Percentiles rank a stretch among this genome's conserved stretches.
Evolutionary conservation across 2,329 filamentous ascomycete genomes (phyloP).

Genomic region (Elsinoe necatrix): DNA sequence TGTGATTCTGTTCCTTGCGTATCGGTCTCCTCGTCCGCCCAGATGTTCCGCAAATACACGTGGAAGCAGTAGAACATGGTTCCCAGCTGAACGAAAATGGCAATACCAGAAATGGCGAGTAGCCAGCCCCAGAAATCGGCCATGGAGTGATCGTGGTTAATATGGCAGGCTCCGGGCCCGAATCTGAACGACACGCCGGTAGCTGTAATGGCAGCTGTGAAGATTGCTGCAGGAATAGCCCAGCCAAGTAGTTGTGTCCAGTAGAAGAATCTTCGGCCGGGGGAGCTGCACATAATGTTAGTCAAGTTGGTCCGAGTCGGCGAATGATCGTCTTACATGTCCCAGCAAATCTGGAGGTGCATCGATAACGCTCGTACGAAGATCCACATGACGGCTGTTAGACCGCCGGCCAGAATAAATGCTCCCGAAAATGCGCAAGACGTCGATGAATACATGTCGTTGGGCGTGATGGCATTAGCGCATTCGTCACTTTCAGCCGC

Average conservation of each 20-base stretch:
- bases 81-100: conserved; percentile 70
- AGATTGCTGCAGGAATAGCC: conserved; percentile 69
- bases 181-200: conserved; percentile 94
- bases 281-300: conserved; percentile 38
- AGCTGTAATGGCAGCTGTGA: conserved; percentile 67
- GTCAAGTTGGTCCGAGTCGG: neutral
- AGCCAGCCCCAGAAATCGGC: conserved; percentile 86
- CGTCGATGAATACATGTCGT: conserved; percentile 75
- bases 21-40: conserved; percentile 54
- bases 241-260: conserved; percentile 71
- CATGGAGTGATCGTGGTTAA: conserved; percentile 80
- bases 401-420: conserved; percentile 77
- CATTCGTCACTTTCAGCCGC: conserved; percentile 72
- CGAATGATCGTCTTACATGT: conserved; percentile 42
- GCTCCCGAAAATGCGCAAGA: conserved; percentile 84
- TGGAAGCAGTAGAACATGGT: conserved; percentile 84
- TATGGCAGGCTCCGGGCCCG: conserved; percentile 73
- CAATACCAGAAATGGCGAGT: conserved; percentile 65
- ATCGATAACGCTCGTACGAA: conserved; percentile 84
- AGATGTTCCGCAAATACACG: conserved; percentile 78
- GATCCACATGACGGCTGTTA: conserved; percentile 78
- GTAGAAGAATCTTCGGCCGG: conserved; percentile 85
- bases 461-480: conserved; percentile 80
- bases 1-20: conserved; percentile 49
- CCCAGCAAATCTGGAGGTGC: conserved; percentile 97